Evolutionary conservation across 805 yeast genomes (phyloP).

Genomic region (Pichia rugopelliculosa): DNA sequence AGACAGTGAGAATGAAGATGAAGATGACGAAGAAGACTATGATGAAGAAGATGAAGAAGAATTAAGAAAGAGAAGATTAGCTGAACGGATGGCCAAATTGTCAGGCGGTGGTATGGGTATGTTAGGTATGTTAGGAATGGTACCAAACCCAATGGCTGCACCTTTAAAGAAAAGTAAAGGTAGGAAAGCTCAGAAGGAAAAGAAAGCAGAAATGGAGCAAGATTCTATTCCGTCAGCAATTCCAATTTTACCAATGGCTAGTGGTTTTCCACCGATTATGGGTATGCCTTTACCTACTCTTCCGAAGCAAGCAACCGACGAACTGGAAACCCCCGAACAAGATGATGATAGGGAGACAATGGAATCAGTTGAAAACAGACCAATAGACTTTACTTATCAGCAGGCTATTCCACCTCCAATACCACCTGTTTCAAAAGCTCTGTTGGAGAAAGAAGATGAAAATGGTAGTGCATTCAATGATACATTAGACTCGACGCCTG

Average conservation of each 20-base stretch:
- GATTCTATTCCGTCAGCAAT: constrained; percentile 31
- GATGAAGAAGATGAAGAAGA: constrained; percentile 72
- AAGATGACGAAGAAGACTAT: constrained; percentile 41
- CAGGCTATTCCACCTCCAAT: background rate
- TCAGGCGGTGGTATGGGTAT: constrained; percentile 85
- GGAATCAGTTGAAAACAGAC: background rate
- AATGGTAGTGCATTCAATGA: background rate
- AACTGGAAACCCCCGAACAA: constrained; percentile 4
- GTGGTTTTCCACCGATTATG: constrained; percentile 26
- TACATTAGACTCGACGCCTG: too few relatives aligned
- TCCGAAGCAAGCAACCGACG: background rate
- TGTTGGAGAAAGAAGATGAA: background rate
- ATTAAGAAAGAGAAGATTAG: constrained; percentile 61
- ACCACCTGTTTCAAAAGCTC: background rate
- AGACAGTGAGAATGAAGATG: constrained; percentile 31
- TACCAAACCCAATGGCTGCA: constrained; percentile 25
- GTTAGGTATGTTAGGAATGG: constrained; percentile 64
- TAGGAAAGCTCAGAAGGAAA: constrained; percentile 17
- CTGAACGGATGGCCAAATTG: constrained; percentile 93
- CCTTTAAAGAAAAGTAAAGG: constrained; percentile 21
- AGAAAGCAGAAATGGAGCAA: constrained; percentile 14
- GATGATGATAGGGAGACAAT: constrained; percentile 4
- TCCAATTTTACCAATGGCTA: constrained; percentile 49
- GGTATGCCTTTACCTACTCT: constrained; percentile 1
- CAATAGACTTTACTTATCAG: background rate